Evolutionary conservation across 2,329 filamentous ascomycete species (phyloP), one percentile per base, ranked within the genome.

Genomic region (Talaromyces marneffei): DNA sequence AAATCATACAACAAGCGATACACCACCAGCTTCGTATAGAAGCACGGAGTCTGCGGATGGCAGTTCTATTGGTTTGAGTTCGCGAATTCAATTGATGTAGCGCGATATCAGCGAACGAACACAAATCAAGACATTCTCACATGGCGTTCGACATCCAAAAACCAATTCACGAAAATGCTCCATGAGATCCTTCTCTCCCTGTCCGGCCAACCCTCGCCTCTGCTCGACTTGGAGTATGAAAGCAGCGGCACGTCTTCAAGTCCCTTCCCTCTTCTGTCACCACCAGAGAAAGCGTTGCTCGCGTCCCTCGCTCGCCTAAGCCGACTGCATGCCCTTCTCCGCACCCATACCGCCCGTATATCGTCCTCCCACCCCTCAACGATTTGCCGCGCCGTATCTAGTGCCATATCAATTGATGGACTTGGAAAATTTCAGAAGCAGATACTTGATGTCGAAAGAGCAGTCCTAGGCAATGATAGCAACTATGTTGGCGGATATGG

Each of bases 181-280:
- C 94, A 97, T 85, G 94, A 99, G 82, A 91, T 99, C 79, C 87
- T 97, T 77, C 88, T 99, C 77, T 93, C 92, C 75, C 87, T 97
- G 77, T 95, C 92, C 70, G 93, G 94, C 67, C 91, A 97, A 78
- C 89, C 90, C 66, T 97, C 93, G 66, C 89, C 92, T 67, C 85
- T 97, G 72, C 89, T 97, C 79, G 83, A 84, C 74, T 66, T 76
- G 68, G 71, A 76, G 69, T 75, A 80, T 68, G 69, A 79, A 78
- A 66, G 73, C 78, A 71, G 75, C 69, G 74, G 79, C 68, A 73
- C 82, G 71, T 74, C 88, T 75, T 72, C 74, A 63, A 67, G 77
- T 65, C 73, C 78, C 63, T 77, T 80, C 63, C 74, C 79, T 29
- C 74, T 85, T 57, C 78, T 87, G 33, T 90, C 92, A 50, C 88